Evolutionary conservation across 2,329 filamentous ascomycete species (phyloP), one percentile per base, ranked within the genome.

Genomic region (Nigrospora osmanthi): DNA sequence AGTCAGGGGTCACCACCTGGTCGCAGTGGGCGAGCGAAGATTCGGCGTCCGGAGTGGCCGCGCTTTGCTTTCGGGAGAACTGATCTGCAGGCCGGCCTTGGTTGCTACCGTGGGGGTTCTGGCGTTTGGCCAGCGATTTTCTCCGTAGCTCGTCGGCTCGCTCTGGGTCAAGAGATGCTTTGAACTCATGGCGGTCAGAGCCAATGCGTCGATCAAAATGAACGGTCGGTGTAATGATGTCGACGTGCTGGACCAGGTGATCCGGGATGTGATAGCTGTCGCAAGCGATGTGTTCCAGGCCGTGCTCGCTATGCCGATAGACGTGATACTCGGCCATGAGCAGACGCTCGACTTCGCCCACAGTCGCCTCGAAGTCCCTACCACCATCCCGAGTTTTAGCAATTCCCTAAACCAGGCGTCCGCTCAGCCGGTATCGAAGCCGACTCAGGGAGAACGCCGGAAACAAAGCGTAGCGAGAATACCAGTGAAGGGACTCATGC

Each of bases 1-100:
- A 83, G 36, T 69, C 68, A 0, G 77, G 75, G 1, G 76, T 81
- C 50, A 82, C 78, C 54, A 73, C 70, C 13, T 61, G 59, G 51
- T 76, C 71, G 54, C 80, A 83, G 43, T 66, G 57, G 30, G 47
- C 44, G 12, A 64, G 56, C 34, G 51, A 51, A 49, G 61, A 55
- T 35, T 62, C 49, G 2, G 60, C 59, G 40, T 60, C 62, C 41
- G 49, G 47, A 37, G 63, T 52, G 12, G 45, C 42, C 12, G 50
- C 55, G 23, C 60, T 60, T 46, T 64, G 54, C 50, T 64, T 64
- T 0, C 61, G 57, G 17, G 55, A 53, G 36, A 53, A 55, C 11
- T 52, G 42, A 30, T 46, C 52, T 16, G 53, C 51, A 2, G 46
- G 46, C 1, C 57, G 58, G 19, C 61, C 61, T 16, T 60, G 47